Evolutionary conservation across 306 rosid species (phyloP).

Genomic region (Fagus crenata): DNA sequence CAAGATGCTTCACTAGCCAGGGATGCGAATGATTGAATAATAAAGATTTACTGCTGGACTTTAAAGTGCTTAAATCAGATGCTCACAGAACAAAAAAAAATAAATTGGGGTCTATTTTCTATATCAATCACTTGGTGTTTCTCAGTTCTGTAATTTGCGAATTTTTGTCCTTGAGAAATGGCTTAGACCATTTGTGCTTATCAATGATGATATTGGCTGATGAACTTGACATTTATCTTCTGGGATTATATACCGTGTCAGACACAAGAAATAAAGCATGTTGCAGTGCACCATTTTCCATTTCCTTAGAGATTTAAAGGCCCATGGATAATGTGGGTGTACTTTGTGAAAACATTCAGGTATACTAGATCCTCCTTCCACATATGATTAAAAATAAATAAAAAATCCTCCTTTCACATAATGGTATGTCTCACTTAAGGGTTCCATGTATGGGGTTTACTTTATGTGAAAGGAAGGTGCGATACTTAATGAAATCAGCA

Average conservation of each 20-base stretch:
- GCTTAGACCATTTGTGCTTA: neutral
- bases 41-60: neutral
- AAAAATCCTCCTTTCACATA: too few species aligned
- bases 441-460: too few species aligned
- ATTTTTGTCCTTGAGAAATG: neutral
- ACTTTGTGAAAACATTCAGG: too few species aligned
- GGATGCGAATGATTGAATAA: constrained; percentile 8
- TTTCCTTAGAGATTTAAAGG: too few species aligned
- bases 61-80: neutral
- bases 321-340: too few species aligned
- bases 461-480: too few species aligned
- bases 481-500: too few species aligned
- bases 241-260: neutral
- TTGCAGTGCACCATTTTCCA: too few species aligned
- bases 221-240: neutral
- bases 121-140: too few species aligned
- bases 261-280: neutral
- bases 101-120: neutral
- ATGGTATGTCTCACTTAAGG: too few species aligned
- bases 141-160: neutral
- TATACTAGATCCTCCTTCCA: too few species aligned
- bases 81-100: neutral
- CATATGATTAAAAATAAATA: too few species aligned
- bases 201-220: neutral
- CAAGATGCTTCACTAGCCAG: constrained; percentile 12